phyloP scores from a whole-genome alignment of 352 stramenopile genomes.

The Phytophthora lateralis region DNA sequence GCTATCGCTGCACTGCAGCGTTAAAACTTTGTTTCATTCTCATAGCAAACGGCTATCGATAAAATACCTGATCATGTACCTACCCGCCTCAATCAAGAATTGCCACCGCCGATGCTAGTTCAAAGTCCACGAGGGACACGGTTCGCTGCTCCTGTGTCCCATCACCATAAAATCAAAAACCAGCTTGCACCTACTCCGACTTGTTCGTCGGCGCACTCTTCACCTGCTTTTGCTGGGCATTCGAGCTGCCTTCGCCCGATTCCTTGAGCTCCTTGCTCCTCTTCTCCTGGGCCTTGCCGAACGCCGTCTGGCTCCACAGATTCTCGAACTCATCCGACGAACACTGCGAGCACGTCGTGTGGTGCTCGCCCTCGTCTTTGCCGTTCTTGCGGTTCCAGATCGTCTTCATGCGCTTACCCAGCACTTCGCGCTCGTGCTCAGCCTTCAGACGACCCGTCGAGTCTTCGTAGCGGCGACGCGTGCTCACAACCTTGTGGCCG shows the following conservation, averaged over 20 bases:
- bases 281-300: conserved; percentile 70
- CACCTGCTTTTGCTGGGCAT: conserved; percentile 25
- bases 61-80: too few species aligned
- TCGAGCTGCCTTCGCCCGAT: conserved; percentile 28
- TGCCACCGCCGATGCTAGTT: too few species aligned
- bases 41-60: too few species aligned
- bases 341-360: conserved; percentile 60
- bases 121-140: too few species aligned
- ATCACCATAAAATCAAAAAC: not conserved
- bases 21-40: too few species aligned
- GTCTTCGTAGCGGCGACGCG: conserved; percentile 84
- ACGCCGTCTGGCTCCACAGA: conserved; percentile 73
- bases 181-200: conserved; percentile 6
- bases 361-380: conserved; percentile 70
- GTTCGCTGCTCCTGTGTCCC: not conserved
- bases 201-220: conserved; percentile 22
- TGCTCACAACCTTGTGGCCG: conserved; percentile 64
- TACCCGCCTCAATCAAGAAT: too few species aligned
- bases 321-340: conserved; percentile 74
- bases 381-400: conserved; percentile 74
- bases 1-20: too few species aligned
- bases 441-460: conserved; percentile 82
- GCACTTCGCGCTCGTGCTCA: conserved; percentile 77
- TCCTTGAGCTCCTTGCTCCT: conserved; percentile 61
- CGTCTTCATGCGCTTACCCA: conserved; percentile 66